Evolutionary conservation across 139 green algal genomes (phyloP), one percentile per base, ranked within the genome.

Genomic region (Picochlorum sp.): DNA sequence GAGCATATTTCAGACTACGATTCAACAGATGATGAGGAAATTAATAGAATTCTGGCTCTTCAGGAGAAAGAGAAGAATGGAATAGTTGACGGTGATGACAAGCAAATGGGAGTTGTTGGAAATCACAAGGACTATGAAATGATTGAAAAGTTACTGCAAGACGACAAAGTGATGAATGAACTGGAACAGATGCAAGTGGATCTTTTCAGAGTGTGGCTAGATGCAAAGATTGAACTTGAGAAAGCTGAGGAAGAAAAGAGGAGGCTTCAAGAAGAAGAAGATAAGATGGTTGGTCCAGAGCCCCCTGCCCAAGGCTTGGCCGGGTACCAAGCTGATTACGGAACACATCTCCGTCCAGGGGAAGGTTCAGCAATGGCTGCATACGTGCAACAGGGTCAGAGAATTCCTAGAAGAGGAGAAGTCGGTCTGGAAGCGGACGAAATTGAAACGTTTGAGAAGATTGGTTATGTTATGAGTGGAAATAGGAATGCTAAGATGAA

Each of bases 401-500:
- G 91, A 63, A 98, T 98, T 59, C 91, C 91, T 3, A 80, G 91
- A 14, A 80, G 92, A 69, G 92, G 92, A 61, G 91, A 97, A 74
- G 83, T 98, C 3, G 92, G 92, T 22, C 59, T 98, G 55, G 76
- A 73, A 10, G 70, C 79, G 1, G 80, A 94, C 32, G 62, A 95
- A 67, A 98, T 98, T 50, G 61, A 75, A 14, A 76, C 80, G 24
- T 98, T 91, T 63, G 92, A 98, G 73, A 54, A 78, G 6, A 52
- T 52, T 25, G 67, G 67, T 5, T 98, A 96, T 72, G 87, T 98
- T 57, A 98, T 98, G 92, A 87, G 70, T 28, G 92, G 92, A 55
- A 82, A 41, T 37, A 60, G 92, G 22, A 92, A 98, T 80, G 81
- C 80, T 64, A 78, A 91, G 50, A 98, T 98, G 92, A 97, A 96